phyloP scores from a whole-genome alignment of 306 rosid genomes.

The Lithocarpus polystachyus region DNA sequence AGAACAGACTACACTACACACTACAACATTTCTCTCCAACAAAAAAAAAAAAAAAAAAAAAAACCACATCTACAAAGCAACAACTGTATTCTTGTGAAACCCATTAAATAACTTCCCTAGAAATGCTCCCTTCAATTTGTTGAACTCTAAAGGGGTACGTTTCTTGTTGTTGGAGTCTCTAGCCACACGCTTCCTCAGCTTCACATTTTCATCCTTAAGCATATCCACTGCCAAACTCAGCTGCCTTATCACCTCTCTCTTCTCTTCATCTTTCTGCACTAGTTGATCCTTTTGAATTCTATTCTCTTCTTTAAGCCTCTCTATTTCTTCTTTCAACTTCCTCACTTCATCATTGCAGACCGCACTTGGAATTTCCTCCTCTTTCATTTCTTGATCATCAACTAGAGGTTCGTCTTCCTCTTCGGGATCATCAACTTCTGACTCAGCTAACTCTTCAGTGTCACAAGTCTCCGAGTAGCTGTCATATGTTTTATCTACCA shows the following conservation, averaged over 20 bases:
- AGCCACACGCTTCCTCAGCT: constrained; percentile 47
- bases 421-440: constrained; percentile 87
- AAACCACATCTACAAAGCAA: constrained; percentile 47
- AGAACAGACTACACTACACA: background rate
- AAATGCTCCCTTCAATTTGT: constrained; percentile 42
- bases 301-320: constrained; percentile 48
- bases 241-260: constrained; percentile 71
- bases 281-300: constrained; percentile 39
- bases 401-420: constrained; percentile 33
- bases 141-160: constrained; percentile 53
- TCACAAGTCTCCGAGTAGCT: constrained; percentile 51
- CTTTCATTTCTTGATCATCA: constrained; percentile 12
- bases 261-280: constrained; percentile 67
- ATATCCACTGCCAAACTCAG: constrained; percentile 66
- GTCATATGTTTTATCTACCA: constrained; percentile 46
- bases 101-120: constrained; percentile 46
- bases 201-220: constrained; percentile 65
- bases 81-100: constrained; percentile 33
- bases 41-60: too few relatives aligned
- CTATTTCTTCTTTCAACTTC: constrained; percentile 44
- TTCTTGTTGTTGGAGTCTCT: constrained; percentile 38
- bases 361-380: constrained; percentile 10
- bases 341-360: constrained; percentile 30
- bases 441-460: constrained; percentile 54
- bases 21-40: background rate